phyloP scores from a whole-genome alignment of 139 green algal species.

The Micractinium conductrix region DNA sequence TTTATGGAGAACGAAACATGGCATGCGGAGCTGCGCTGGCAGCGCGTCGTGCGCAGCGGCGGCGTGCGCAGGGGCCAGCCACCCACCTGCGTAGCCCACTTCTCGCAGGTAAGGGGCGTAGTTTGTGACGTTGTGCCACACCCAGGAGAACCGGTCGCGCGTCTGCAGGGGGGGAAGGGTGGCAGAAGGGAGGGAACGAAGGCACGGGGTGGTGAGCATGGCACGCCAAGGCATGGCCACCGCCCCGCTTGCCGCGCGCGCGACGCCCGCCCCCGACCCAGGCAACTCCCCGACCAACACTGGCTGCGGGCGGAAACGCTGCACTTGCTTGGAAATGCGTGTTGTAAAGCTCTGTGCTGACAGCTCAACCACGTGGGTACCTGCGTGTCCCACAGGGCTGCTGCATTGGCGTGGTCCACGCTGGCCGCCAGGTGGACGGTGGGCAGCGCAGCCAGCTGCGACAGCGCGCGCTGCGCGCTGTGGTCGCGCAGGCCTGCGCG shows the following conservation, averaged over 20 bases:
- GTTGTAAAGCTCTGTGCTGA: too few species aligned
- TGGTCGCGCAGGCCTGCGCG: constrained; percentile 55
- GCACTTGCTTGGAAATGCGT: too few species aligned
- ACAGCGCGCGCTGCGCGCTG: constrained; percentile 72
- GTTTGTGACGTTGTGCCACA: constrained; percentile 75
- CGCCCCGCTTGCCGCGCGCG: too few species aligned
- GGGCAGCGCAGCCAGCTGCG: constrained; percentile 66
- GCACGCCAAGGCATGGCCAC: too few species aligned
- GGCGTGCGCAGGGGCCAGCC: too few species aligned
- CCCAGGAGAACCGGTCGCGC: constrained; percentile 68
- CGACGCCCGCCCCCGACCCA: too few species aligned
- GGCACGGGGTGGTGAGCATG: neutral
- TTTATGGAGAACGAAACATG: too few species aligned
- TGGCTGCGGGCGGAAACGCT: too few species aligned
- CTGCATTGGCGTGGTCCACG: constrained; percentile 83
- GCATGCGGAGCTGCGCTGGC: too few species aligned
- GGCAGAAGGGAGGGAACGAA: neutral
- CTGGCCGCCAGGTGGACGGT: constrained; percentile 78
- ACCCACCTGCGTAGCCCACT: constrained; percentile 11
- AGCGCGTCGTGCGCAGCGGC: too few species aligned
- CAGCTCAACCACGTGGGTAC: neutral
- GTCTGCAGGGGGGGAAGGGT: constrained; percentile 21
- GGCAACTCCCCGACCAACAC: too few species aligned
- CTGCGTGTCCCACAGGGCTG: constrained; percentile 83
- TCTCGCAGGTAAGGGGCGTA: constrained; percentile 75